phyloP scores from a whole-genome alignment of 1,284 basidiomycete species.

The Malassezia vespertilionis region DNA sequence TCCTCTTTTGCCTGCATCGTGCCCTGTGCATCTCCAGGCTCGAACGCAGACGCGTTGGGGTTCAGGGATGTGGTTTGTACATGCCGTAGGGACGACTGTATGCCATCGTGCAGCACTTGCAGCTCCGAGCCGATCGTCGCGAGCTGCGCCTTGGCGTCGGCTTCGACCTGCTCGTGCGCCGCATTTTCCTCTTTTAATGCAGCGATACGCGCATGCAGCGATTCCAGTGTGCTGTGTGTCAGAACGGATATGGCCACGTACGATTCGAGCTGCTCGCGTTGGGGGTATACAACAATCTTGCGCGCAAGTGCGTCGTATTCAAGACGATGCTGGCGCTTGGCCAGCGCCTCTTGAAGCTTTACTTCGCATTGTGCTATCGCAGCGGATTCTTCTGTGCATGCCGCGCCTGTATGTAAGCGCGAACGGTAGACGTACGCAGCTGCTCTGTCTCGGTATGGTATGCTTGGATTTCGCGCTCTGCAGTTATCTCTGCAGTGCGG shows the following conservation, averaged over 20 bases:
- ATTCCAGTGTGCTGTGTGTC: constrained; percentile 1
- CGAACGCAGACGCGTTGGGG: no score
- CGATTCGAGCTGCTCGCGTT: constrained; percentile 9
- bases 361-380: background rate
- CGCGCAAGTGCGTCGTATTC: constrained; percentile 14
- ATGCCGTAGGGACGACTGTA: background rate
- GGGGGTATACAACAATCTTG: constrained; percentile 17
- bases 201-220: background rate
- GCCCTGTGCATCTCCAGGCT: no score
- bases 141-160: background rate
- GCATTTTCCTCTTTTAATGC: constrained; percentile 1
- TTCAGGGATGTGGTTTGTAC: no score
- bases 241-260: background rate
- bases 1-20: no score
- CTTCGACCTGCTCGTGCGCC: background rate
- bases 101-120: background rate
- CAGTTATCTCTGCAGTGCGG: background rate
- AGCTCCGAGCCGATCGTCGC: background rate
- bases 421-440: constrained; percentile 11
- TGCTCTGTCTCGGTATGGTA: background rate
- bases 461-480: constrained; percentile 4
- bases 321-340: background rate
- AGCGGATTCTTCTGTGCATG: background rate
- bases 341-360: constrained; percentile 1
- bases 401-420: background rate